Evolutionary conservation across 495 filamentous ascomycete species (phyloP).

Genomic region (Amphirosellinia nigrospora): DNA sequence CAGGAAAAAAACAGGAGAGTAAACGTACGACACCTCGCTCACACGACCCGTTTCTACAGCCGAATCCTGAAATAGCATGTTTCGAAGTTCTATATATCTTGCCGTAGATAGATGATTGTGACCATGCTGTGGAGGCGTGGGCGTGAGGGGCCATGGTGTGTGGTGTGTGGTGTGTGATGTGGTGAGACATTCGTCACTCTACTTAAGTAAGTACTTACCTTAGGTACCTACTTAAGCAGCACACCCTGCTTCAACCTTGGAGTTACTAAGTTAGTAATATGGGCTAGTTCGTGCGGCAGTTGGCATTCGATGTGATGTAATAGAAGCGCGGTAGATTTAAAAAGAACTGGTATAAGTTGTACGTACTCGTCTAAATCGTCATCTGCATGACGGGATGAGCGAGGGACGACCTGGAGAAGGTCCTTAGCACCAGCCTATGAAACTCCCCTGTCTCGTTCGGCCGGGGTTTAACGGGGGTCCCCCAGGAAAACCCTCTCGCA

Average conservation of each 20-base stretch:
- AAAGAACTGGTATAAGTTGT: neutral
- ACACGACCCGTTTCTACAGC: neutral
- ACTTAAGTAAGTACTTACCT: neutral
- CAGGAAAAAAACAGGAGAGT: neutral
- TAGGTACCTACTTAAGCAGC: too few relatives aligned
- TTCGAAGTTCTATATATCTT: neutral
- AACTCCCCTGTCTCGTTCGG: neutral
- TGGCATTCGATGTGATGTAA: neutral
- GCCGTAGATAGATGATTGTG: too few relatives aligned
- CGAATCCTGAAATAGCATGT: neutral
- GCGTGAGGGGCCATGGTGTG: neutral
- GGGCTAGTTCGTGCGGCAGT: neutral
- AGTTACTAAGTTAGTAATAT: too few relatives aligned
- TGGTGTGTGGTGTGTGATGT: constrained; percentile 2
- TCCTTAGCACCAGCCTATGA: neutral
- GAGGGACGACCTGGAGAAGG: constrained; percentile 7
- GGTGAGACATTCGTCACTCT: constrained; percentile 11
- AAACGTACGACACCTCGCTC: constrained; percentile 13
- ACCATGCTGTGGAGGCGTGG: neutral
- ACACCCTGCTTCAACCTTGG: too few relatives aligned
- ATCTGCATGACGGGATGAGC: constrained; percentile 15
- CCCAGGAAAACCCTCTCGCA: constrained; percentile 7
- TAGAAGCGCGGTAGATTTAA: neutral
- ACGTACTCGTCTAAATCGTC: neutral
- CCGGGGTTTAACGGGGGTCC: constrained; percentile 3